These are phyloP conservation scores for Eutrema heterophyllum DNA, from an alignment of 345 rosid species.

Conservation along the genomic window DNA sequence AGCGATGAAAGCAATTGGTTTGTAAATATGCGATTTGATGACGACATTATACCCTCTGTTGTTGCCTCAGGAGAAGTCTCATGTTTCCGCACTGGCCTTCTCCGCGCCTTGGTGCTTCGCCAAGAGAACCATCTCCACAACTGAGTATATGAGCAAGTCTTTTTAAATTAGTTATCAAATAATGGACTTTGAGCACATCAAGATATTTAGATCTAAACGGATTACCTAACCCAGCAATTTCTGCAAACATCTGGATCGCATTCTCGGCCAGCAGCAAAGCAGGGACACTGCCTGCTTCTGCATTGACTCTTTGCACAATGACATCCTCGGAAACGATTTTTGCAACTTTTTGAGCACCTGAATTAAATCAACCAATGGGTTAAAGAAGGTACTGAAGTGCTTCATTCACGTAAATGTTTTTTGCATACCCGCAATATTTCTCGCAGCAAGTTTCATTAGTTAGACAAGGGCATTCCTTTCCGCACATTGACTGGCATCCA, in stretches of 20 bases:
- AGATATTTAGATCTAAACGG: background rate
- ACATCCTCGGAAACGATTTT: constrained; percentile 96
- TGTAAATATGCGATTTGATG: background rate
- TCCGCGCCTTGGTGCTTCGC: constrained; percentile 76
- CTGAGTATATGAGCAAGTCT: constrained; percentile 40
- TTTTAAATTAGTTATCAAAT: constrained; percentile 1
- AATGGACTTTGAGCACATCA: background rate
- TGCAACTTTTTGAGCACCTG: constrained; percentile 98
- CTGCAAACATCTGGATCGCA: constrained; percentile 99
- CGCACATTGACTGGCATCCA: constrained; percentile 89
- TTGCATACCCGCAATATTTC: constrained; percentile 92
- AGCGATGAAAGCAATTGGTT: background rate
- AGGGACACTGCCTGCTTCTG: constrained; percentile 97
- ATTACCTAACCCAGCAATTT: constrained; percentile 96
- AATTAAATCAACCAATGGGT: constrained; percentile 14
- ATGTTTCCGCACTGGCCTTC: constrained; percentile 98
- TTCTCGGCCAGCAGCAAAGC: constrained; percentile 99
- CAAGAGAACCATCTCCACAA: constrained; percentile 87
- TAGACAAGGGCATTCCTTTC: constrained; percentile 87
- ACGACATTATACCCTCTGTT: constrained; percentile 63
- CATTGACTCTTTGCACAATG: constrained; percentile 99
- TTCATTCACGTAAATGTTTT: constrained; percentile 3
- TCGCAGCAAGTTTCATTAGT: constrained; percentile 92
- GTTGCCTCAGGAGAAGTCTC: constrained; percentile 98
- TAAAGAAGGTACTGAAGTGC: background rate